These are phyloP conservation scores for Herpetospermum pedunculosum DNA, from an alignment of 306 rosid genomes.

Conservation along the genomic window DNA sequence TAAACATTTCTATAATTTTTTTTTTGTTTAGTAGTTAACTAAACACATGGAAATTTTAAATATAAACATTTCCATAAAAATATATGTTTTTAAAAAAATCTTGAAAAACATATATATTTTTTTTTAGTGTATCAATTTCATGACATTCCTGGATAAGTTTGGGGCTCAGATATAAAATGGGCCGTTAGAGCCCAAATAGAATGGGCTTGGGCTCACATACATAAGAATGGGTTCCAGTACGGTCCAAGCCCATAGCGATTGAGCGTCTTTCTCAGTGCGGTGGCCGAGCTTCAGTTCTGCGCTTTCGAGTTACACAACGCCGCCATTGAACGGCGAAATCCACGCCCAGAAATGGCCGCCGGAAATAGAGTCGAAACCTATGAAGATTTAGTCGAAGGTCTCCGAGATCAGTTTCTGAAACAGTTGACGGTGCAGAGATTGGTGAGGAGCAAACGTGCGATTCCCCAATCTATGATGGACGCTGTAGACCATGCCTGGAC, in stretches of 20 bases:
- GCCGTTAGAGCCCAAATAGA: too few relatives aligned
- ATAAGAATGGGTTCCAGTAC: not conserved
- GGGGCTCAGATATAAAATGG: too few relatives aligned
- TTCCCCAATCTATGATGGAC: too few relatives aligned
- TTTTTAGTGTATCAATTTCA: too few relatives aligned
- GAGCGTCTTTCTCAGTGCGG: not conserved
- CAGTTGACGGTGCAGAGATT: slow-evolving; percentile 39
- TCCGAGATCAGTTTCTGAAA: slow-evolving; percentile 60
- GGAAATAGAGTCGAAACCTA: slow-evolving; percentile 39
- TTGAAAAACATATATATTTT: too few relatives aligned
- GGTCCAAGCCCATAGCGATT: not conserved
- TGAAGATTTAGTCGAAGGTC: slow-evolving; percentile 57
- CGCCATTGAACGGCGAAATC: not conserved
- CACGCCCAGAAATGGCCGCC: slow-evolving; percentile 20
- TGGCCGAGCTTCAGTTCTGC: not conserved
- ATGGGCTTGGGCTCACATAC: not conserved
- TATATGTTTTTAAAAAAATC: too few relatives aligned
- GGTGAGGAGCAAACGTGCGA: slow-evolving; percentile 45
- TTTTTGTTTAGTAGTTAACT: too few relatives aligned
- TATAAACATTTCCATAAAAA: too few relatives aligned
- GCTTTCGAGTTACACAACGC: not conserved
- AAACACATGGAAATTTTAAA: too few relatives aligned
- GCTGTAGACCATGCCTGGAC: slow-evolving; percentile 89
- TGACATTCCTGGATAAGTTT: too few relatives aligned
- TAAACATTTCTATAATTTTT: too few relatives aligned